Conservation (phyloP, 371 early-diverging fungal species). For the Rhizomucor pusillus region DNA sequence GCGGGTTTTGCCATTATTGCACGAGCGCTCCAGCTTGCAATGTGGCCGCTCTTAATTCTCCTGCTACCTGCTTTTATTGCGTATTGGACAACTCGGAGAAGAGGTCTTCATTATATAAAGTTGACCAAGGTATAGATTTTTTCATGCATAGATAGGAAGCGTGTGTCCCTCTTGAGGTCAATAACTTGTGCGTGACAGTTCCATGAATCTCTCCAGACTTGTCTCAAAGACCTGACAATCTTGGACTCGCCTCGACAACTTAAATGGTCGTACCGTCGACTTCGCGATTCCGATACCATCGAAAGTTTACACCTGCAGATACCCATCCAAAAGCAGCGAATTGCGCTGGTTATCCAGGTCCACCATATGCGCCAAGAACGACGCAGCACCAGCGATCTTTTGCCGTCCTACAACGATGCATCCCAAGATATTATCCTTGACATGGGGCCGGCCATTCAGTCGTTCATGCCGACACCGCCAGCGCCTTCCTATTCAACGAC, state of each 20-base stretch:
- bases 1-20: slow-evolving; percentile 33
- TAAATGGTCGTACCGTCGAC: slow-evolving; percentile 30
- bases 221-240: slow-evolving; percentile 26
- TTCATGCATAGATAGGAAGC: not conserved
- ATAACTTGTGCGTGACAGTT: slow-evolving; percentile 28
- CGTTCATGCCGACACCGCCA: not conserved
- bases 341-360: slow-evolving; percentile 28
- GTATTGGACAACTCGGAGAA: slow-evolving; percentile 29
- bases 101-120: slow-evolving; percentile 19
- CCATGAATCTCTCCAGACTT: slow-evolving; percentile 24
- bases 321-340: slow-evolving; percentile 11
- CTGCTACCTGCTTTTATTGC: slow-evolving; percentile 30
- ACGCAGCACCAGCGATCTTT: not conserved
- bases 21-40: slow-evolving; percentile 16
- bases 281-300: slow-evolving; percentile 24
- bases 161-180: not conserved
- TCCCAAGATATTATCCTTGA: slow-evolving; percentile 32
- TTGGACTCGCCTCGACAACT: slow-evolving; percentile 25
- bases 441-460: slow-evolving; percentile 28
- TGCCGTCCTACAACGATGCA: slow-evolving; percentile 31
- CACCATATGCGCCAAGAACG: slow-evolving; percentile 21
- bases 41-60: slow-evolving; percentile 32
- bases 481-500: not conserved
- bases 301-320: slow-evolving; percentile 11
- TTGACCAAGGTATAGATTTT: slow-evolving; percentile 13